Evolutionary conservation across 495 filamentous ascomycete genomes (phyloP).

Genomic region (Symbiotaphrina buchneri): DNA sequence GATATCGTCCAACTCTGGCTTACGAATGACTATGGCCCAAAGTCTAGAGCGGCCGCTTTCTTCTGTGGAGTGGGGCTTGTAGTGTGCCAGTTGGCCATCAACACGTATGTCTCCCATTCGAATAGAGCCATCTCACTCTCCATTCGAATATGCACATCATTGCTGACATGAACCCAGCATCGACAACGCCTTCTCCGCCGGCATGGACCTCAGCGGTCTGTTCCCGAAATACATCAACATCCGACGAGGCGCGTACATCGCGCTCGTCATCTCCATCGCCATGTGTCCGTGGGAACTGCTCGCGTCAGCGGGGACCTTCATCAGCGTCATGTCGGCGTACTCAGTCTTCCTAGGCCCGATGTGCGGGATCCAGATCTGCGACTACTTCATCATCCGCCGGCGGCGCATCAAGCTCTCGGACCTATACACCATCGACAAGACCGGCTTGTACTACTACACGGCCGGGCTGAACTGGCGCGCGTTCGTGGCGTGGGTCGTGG

Average conservation of each 20-base stretch:
- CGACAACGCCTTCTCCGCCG: slow-evolving; percentile 16
- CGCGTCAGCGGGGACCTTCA: slow-evolving; percentile 22
- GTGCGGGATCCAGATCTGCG: slow-evolving; percentile 17
- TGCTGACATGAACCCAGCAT: too few species aligned
- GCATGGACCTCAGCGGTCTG: slow-evolving; percentile 21
- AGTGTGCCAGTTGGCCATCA: slow-evolving; percentile 12
- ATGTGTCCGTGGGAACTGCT: slow-evolving; percentile 28
- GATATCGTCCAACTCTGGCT: slow-evolving; percentile 13
- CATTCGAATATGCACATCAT: slow-evolving; percentile 15
- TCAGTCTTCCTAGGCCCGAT: slow-evolving; percentile 24
- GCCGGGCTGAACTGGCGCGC: slow-evolving; percentile 20
- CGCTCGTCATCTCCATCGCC: slow-evolving; percentile 20
- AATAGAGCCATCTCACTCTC: slow-evolving; percentile 8
- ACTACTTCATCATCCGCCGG: slow-evolving; percentile 17
- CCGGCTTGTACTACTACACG: slow-evolving; percentile 19
- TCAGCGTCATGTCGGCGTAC: slow-evolving; percentile 23
- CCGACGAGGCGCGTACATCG: slow-evolving; percentile 19
- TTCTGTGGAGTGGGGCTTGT: slow-evolving; percentile 19
- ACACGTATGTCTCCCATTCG: slow-evolving; percentile 12
- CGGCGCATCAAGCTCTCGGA: slow-evolving; percentile 17
- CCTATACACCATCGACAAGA: slow-evolving; percentile 12
- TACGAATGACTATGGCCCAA: slow-evolving; percentile 10
- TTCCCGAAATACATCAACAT: slow-evolving; percentile 27
- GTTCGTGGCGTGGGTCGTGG: slow-evolving; percentile 12
- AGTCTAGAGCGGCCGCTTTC: slow-evolving; percentile 18